Evolutionary conservation across 352 stramenopile genomes (phyloP), one percentile per base, ranked within the genome.

Genomic region (Phytophthora hybrid): DNA sequence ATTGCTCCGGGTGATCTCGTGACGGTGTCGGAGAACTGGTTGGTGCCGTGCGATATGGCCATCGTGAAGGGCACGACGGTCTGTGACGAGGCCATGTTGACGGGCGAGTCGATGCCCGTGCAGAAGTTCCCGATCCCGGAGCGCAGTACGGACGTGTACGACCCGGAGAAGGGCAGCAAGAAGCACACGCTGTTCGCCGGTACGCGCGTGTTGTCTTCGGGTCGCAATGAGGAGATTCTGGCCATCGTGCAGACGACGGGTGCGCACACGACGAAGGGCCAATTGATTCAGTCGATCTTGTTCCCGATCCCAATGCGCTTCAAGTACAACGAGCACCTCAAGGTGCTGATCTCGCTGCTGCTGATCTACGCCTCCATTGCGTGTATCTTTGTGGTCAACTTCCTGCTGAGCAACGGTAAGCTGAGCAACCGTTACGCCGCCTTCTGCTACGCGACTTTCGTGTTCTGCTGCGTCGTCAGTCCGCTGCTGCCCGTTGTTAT

Each of bases 261-360:
- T 34, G 87, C 87, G 0, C 85, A 86, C 60, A 95, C 89, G 7
- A 77, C 77, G 0, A 88, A 87, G 41, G 89, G 89, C 49, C 73
- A 92, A 67, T 58, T 95, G 32, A 77, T 96, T 32, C 74, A 85
- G 41, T 83, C 86, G 14, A 90, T 96, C 57, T 60, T 95, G 51
- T 93, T 84, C 46, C 90, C 87, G n/a, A 55, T 88, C 21, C 81
- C 80, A 16, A 83, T 93, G 69, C 75, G 87, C 32, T 95, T 96
- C 76, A 93, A 96, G 66, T 95, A 93, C 71, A 84, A 96, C 67
- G 75, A 86, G 31, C 85, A 96, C 71, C 77, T 96, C 19, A 81
- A 84, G 53, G 71, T 83, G 62, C 77, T 93, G 21, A 76, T 95
- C 23, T 26, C 58, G 10, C 78, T 91, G 63, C 69, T 96, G 18